Evolutionary conservation across 2,329 filamentous ascomycete species (phyloP).

Genomic region (Colletotrichum sp.): DNA sequence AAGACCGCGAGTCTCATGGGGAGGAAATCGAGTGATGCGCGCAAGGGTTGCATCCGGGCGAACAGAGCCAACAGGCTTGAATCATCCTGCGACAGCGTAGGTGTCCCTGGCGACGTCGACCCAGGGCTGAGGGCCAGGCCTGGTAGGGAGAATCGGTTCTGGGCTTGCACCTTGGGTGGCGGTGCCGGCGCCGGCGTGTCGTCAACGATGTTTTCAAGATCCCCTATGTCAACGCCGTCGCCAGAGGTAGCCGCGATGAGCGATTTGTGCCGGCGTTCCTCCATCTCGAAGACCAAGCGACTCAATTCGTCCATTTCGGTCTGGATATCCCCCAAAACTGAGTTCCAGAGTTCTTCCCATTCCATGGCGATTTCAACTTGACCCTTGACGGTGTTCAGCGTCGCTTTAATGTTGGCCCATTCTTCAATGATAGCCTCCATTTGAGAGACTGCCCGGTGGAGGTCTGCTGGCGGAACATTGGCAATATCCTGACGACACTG

Average conservation of each 20-base stretch:
- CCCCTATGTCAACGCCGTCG: slow-evolving; percentile 78
- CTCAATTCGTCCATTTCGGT: slow-evolving; percentile 81
- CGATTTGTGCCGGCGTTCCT: slow-evolving; percentile 88
- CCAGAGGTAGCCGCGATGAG: slow-evolving; percentile 67
- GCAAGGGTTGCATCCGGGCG: slow-evolving; percentile 91
- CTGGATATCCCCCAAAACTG: slow-evolving; percentile 90
- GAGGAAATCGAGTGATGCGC: slow-evolving; percentile 92
- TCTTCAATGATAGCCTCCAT: slow-evolving; percentile 88
- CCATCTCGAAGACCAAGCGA: slow-evolving; percentile 93
- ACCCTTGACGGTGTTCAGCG: slow-evolving; percentile 79
- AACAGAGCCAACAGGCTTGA: slow-evolving; percentile 88
- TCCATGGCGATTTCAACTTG: slow-evolving; percentile 99
- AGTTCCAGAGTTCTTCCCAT: slow-evolving; percentile 97
- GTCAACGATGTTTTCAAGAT: slow-evolving; percentile 92
- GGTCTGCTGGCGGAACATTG: slow-evolving; percentile 71
- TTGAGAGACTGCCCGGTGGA: slow-evolving; percentile 78
- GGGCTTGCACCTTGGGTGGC: slow-evolving; percentile 53
- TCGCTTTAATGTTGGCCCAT: slow-evolving; percentile 82
- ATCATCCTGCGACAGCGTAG: slow-evolving; percentile 74
- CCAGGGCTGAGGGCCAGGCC: slow-evolving; percentile 65
- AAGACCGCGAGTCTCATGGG: slow-evolving; percentile 94
- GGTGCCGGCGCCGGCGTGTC: slow-evolving; percentile 74
- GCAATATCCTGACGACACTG: slow-evolving; percentile 80
- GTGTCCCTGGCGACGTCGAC: slow-evolving; percentile 59
- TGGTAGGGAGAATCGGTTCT: slow-evolving; percentile 72